Evolutionary conservation across 805 yeast genomes (phyloP).

Genomic region (Ogataea saltuana): DNA sequence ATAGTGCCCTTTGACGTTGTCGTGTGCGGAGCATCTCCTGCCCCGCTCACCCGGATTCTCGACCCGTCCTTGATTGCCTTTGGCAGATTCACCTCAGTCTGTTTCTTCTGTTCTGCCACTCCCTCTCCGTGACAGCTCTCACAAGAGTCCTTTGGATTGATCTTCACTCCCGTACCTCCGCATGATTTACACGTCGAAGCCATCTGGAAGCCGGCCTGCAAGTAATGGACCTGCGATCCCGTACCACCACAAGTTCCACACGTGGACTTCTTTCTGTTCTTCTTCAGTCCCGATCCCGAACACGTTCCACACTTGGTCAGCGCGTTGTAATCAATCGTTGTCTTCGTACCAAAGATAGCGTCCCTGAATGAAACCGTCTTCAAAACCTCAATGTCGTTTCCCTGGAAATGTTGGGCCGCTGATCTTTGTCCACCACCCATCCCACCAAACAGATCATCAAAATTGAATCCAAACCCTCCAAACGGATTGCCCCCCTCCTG

Average conservation of each 20-base stretch:
- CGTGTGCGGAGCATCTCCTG: conserved; percentile 86
- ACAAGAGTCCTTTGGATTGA: conserved; percentile 72
- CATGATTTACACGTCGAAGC: conserved; percentile 88
- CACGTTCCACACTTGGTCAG: conserved; percentile 79
- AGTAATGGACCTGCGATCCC: conserved; percentile 82
- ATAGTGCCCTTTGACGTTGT: conserved; percentile 71
- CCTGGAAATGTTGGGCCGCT: conserved; percentile 74
- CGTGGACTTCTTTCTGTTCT: conserved; percentile 70
- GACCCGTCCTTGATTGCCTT: conserved; percentile 87
- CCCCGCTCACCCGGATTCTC: conserved; percentile 78
- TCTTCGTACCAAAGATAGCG: conserved; percentile 75
- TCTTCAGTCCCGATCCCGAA: conserved; percentile 81
- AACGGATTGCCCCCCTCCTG: conserved; percentile 34
- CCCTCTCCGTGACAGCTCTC: conserved; percentile 87
- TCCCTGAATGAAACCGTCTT: conserved; percentile 80
- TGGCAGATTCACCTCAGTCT: conserved; percentile 83
- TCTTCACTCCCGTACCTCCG: conserved; percentile 83
- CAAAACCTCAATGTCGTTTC: conserved; percentile 83
- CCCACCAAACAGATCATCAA: conserved; percentile 64
- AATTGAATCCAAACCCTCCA: conserved; percentile 37
- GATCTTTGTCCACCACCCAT: conserved; percentile 44
- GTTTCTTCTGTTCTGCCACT: conserved; percentile 62
- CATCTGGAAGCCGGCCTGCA: conserved; percentile 96
- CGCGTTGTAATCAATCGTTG: conserved; percentile 68
- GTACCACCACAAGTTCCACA: conserved; percentile 91